Base-by-base conservation (phyloP, 2,329 filamentous ascomycete species). In the Arthroderma sp. region DNA sequence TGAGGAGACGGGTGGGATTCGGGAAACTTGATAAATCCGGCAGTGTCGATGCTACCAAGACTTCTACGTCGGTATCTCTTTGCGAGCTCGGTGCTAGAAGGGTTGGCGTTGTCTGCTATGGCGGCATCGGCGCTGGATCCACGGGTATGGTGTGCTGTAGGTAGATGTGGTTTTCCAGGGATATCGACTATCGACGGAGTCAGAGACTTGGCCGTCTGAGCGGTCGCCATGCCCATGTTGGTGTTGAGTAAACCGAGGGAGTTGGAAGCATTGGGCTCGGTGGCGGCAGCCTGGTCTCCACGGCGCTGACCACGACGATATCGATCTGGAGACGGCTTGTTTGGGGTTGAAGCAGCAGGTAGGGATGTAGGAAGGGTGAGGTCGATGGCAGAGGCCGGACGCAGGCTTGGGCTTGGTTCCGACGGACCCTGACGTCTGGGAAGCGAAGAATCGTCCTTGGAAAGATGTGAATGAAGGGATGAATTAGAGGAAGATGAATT, bases 11-110 rank as follows among this genome's bases (percentile, higher is more conserved):
- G 56, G 67, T 68, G 60, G 67, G 67, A 58, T 49, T 51, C 31
- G 3, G 58, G 44, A 38, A 71, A 60, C 55, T 67, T 69, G 31
- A 68, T 67, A 58, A 74, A 65, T 58, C 70, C 67, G 55, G 70
- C 67, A 44, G 71, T 72, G 63, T 80, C 77, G 60, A 85, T 73
- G 58, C 82, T 85, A 63, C 88, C 88, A 74, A 94, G 81, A 72
- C 90, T 96, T 63, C 90, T 83, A 67, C 90, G 83, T 64, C 90
- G 81, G 71, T 90, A 86, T 67, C 88, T 81, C 71, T 86, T 89
- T 8, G 84, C 81, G 37, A 86, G 79, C 28, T 91, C 88, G 17
- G 81, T 76, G 70, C 57, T 39, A 3, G 54, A 17, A 78, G 76
- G 58, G 77, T 82, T 65, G 78, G 76, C 59, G 44, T 65, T 67